Evolutionary conservation across 805 yeast genomes (phyloP), one percentile per base, ranked within the genome.

Genomic region (Yamadazyma sp.): DNA sequence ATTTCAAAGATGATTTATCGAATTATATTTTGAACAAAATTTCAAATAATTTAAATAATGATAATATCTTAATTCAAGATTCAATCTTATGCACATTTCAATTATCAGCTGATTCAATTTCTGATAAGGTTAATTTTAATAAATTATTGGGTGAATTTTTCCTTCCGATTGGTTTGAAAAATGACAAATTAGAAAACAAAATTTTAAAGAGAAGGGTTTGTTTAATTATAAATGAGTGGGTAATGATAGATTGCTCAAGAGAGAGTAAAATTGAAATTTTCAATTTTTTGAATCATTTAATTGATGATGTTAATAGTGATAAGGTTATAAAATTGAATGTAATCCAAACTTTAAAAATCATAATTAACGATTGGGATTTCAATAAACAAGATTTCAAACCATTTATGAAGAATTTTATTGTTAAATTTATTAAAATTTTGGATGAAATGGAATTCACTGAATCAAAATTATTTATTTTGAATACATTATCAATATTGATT

Each of bases 301-400:
- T 87, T 43, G 30, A 38, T 15, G 43, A 65, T 3, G 66, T 70
- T 23, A 60, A 69, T 21, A 75, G 80, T 44, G 98, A 93, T 55
- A 69, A 73, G 36, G 95, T 91, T n/a, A 95, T 93, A 2, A 73
- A 73, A 46, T 55, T 93, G 15, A 77, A 94, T 0, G 80, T 93
- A 0, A 69, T 82, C 11, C 82, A 81, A 48, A 77, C 91, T 0
- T 60, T 89, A 14, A 72, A 79, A 40, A 70, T 76, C 19, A 69
- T 85, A 31, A 67, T 91, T 21, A 89, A 86, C 42, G 96, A 88
- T 49, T 86, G 94, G 86, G 89, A 85, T 41, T 89, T 91, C 56
- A 70, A 78, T 24, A 81, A 85, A 40, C 65, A 61, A 11, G 78
- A 67, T 20, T 86, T 93, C 49, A 60, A 73, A 43, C 86, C 91